Conservation (phyloP, 192 early-diverging fungal species). For the Obelidium mucronatum region DNA sequence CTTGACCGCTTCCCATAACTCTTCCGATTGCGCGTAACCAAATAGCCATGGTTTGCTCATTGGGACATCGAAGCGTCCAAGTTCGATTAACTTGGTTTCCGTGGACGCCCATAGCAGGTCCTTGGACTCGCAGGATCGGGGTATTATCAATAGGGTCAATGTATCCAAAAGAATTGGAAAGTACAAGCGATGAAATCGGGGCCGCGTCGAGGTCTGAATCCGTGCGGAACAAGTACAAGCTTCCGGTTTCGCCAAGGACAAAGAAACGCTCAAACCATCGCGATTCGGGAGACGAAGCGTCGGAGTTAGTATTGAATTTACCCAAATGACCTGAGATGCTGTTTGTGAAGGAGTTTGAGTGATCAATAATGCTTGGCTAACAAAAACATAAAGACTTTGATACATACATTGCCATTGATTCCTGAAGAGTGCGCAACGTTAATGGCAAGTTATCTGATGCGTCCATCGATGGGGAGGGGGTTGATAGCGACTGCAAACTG, state of each 20-base stretch:
- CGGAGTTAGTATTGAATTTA: neutral
- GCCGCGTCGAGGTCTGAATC: neutral
- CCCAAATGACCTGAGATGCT: neutral
- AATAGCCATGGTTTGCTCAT: neutral
- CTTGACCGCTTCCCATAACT: neutral
- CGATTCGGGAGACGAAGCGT: neutral
- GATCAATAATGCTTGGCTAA: neutral
- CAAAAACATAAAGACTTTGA: too few species aligned
- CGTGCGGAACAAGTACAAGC: slow-evolving; percentile 3
- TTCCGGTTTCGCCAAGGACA: neutral
- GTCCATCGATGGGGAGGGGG: too few species aligned
- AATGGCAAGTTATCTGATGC: too few species aligned
- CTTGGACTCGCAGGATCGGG: neutral
- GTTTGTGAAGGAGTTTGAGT: neutral
- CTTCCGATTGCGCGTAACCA: neutral
- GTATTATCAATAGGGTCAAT: neutral
- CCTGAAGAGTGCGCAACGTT: too few species aligned
- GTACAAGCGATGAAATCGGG: slow-evolving; percentile 7
- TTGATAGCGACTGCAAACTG: too few species aligned
- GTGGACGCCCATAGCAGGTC: neutral
- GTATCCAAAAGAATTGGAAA: neutral
- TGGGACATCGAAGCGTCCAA: slow-evolving; percentile 4
- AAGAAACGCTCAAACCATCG: slow-evolving; percentile 8
- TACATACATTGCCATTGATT: too few species aligned
- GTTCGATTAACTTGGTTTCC: neutral